These are phyloP conservation scores for Ophiostoma tasmaniense DNA, from an alignment of 2,329 filamentous ascomycete species.

Conservation along the genomic window DNA sequence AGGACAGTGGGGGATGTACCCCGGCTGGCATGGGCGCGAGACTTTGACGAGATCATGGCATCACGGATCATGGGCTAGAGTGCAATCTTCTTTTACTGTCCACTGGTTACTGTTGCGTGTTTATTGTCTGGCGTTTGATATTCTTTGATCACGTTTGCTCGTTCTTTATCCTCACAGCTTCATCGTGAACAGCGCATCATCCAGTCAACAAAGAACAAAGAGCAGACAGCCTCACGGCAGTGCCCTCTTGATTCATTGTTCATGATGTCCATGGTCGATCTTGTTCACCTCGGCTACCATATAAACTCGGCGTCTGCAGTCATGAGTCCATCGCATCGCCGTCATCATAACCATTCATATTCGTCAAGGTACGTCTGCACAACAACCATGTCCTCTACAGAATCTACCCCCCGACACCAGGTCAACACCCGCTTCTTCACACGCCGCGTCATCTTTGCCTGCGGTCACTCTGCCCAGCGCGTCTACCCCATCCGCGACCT, in stretches of 20 bases:
- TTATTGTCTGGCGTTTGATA: too few relatives aligned
- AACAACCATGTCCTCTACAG: neutral
- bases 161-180: too few relatives aligned
- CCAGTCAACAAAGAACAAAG: neutral
- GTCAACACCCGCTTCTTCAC: constrained; percentile 6
- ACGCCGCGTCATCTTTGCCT: constrained; percentile 15
- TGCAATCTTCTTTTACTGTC: neutral
- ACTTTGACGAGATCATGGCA: constrained; percentile 36
- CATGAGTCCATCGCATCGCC: neutral
- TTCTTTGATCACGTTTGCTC: too few relatives aligned
- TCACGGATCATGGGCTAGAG: constrained; percentile 13
- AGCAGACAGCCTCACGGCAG: neutral
- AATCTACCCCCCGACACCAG: neutral
- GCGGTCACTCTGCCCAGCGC: constrained; percentile 10
- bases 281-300: neutral
- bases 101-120: neutral
- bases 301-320: neutral
- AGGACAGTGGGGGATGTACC: neutral
- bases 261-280: neutral
- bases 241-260: neutral
- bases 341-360: neutral
- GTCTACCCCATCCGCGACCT: constrained; percentile 7
- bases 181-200: neutral
- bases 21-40: constrained; percentile 34
- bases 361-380: neutral